Evolutionary conservation across 139 green algal species (phyloP).

Genomic region (Micractinium sp.): DNA sequence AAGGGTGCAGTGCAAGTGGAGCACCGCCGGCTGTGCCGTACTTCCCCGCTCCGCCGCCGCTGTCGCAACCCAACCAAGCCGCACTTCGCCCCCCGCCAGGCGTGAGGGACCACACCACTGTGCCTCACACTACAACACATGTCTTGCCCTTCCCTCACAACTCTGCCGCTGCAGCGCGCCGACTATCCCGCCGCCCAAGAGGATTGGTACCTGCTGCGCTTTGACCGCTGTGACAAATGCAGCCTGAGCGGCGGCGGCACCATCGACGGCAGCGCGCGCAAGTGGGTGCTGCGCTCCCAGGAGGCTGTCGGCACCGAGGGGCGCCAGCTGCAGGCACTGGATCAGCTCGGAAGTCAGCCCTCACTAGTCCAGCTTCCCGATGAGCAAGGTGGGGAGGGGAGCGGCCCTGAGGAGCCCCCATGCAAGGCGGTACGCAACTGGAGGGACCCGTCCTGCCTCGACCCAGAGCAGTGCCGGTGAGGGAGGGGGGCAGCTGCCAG

Average conservation of each 20-base stretch:
- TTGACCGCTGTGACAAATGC: conserved; percentile 29
- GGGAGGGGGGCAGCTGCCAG: no score
- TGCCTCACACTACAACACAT: no score
- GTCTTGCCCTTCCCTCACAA: no score
- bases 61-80: no score
- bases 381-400: not conserved
- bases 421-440: conserved; percentile 17
- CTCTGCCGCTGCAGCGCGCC: not conserved
- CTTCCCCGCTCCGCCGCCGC: no score
- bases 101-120: no score
- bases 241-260: conserved; percentile 25
- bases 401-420: not conserved
- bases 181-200: not conserved
- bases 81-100: no score
- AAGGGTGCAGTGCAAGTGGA: no score
- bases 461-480: not conserved
- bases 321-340: not conserved
- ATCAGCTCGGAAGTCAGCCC: not conserved
- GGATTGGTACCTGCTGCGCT: conserved; percentile 21
- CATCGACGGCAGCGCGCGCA: conserved; percentile 20
- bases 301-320: not conserved
- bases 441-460: conserved; percentile 16
- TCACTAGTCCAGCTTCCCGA: not conserved
- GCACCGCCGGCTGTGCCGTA: no score
- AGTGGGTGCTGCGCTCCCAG: not conserved